phyloP scores from a whole-genome alignment of 2,329 filamentous ascomycete species.

The Mycosphaerelloides madeirae region DNA sequence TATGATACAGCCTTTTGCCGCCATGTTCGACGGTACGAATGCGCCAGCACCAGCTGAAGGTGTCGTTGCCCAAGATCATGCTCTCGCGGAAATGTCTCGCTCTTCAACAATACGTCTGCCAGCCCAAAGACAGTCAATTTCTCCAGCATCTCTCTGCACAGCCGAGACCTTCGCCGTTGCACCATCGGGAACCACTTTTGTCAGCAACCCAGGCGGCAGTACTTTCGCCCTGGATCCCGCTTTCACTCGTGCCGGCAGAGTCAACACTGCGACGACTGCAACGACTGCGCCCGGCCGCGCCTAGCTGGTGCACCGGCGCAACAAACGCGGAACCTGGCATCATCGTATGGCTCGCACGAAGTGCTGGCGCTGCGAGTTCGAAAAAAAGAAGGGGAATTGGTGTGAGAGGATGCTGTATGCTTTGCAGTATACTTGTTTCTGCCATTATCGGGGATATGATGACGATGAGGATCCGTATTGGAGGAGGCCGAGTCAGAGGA shows the following conservation, averaged over 20 bases:
- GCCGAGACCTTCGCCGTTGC: conserved; percentile 6
- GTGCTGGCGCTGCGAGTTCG: conserved; percentile 27
- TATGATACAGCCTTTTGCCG: not conserved
- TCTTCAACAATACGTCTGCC: not conserved
- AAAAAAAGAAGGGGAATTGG: conserved; percentile 8
- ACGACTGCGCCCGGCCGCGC: conserved; percentile 10
- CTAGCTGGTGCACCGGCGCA: conserved; percentile 20
- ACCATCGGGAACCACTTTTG: conserved; percentile 6
- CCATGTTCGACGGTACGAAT: conserved; percentile 4
- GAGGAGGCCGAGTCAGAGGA: conserved; percentile 8
- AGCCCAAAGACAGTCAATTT: not conserved
- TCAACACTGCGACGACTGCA: not conserved
- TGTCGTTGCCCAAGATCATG: not conserved
- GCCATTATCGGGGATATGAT: conserved; percentile 23
- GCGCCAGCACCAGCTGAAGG: not conserved
- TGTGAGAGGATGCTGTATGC: conserved; percentile 12
- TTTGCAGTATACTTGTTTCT: conserved; percentile 26
- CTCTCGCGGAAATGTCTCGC: not conserved
- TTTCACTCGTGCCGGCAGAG: not conserved
- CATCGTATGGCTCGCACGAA: conserved; percentile 24
- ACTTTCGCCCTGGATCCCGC: not conserved
- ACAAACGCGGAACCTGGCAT: conserved; percentile 24
- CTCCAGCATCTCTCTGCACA: conserved; percentile 4
- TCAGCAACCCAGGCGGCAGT: conserved; percentile 5
- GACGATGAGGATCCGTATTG: conserved; percentile 20